phyloP scores from a whole-genome alignment of 1,139 yeast genomes.

The Debaryomyces robertsiae region DNA sequence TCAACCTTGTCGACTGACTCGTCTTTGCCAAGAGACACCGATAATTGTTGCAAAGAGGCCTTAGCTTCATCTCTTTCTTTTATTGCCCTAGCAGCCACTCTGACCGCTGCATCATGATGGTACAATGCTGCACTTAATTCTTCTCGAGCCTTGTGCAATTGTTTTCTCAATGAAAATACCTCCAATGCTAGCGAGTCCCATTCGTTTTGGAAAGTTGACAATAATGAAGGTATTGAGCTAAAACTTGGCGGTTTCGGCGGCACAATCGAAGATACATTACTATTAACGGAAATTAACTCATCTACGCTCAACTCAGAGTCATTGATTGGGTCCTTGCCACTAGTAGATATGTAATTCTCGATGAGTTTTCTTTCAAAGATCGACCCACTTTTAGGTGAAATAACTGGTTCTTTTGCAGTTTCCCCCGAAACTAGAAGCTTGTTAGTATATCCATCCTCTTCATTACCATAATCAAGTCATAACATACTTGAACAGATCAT shows the following conservation, averaged over 20 bases:
- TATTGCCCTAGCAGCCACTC: constrained; percentile 77
- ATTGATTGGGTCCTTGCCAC: constrained; percentile 76
- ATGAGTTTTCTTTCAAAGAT: constrained; percentile 69
- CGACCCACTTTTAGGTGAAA: constrained; percentile 72
- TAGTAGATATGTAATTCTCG: constrained; percentile 61
- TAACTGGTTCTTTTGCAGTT: constrained; percentile 66
- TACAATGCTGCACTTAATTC: constrained; percentile 79
- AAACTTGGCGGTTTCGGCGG: constrained; percentile 54
- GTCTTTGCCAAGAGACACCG: constrained; percentile 32
- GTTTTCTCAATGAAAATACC: constrained; percentile 73
- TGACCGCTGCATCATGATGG: constrained; percentile 86
- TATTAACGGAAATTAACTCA: constrained; percentile 57
- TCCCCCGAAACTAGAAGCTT: constrained; percentile 60
- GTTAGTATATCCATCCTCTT: constrained; percentile 15
- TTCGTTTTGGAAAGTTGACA: constrained; percentile 78
- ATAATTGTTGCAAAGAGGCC: constrained; percentile 54
- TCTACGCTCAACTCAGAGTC: constrained; percentile 59
- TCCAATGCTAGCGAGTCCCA: constrained; percentile 91
- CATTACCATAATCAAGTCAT: not conserved
- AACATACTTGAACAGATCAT: constrained; percentile 17
- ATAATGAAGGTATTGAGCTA: constrained; percentile 76
- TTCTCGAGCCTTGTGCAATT: constrained; percentile 63
- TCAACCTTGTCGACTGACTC: constrained; percentile 10
- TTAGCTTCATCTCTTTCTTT: constrained; percentile 76
- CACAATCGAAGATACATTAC: constrained; percentile 22